phyloP scores from a whole-genome alignment of 768 basidiomycete species.

The Tremella mesenterica region DNA sequence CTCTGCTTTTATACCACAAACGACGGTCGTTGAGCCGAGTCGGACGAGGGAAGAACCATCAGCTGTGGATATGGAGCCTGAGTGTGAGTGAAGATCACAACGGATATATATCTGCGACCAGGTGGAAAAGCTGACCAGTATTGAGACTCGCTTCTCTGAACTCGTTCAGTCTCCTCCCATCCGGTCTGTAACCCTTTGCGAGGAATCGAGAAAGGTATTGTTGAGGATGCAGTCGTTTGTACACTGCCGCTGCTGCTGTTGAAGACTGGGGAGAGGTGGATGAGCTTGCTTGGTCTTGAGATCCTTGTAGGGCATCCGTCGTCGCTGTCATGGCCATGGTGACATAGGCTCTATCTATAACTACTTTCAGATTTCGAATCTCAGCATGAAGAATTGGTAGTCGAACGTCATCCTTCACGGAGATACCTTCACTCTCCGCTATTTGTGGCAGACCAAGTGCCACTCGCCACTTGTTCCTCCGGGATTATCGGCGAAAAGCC shows the following conservation, averaged over 20 bases:
- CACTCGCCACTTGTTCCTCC: no score
- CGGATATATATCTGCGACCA: background rate
- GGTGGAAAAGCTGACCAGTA: conserved; percentile 55
- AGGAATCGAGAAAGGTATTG: conserved; percentile 82
- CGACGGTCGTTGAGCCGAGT: conserved; percentile 84
- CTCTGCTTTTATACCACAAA: conserved; percentile 94
- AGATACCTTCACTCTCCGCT: no score
- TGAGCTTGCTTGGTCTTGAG: background rate
- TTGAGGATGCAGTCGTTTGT: conserved; percentile 81
- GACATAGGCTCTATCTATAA: no score
- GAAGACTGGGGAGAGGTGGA: conserved; percentile 6
- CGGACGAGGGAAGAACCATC: conserved; percentile 85
- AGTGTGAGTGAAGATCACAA: background rate
- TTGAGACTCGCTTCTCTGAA: conserved; percentile 74
- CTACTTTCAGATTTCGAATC: no score
- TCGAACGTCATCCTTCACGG: no score
- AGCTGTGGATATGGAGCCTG: conserved; percentile 89
- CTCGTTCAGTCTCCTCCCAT: conserved; percentile 61
- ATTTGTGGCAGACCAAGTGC: no score
- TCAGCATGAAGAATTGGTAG: no score
- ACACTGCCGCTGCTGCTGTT: conserved; percentile 47
- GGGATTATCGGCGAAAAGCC: no score
- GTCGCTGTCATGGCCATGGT: no score
- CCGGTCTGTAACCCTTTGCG: conserved; percentile 66
- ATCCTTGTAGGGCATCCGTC: no score